Evolutionary conservation across 345 rosid species (phyloP).

Genomic region (Euclidium syriacum): DNA sequence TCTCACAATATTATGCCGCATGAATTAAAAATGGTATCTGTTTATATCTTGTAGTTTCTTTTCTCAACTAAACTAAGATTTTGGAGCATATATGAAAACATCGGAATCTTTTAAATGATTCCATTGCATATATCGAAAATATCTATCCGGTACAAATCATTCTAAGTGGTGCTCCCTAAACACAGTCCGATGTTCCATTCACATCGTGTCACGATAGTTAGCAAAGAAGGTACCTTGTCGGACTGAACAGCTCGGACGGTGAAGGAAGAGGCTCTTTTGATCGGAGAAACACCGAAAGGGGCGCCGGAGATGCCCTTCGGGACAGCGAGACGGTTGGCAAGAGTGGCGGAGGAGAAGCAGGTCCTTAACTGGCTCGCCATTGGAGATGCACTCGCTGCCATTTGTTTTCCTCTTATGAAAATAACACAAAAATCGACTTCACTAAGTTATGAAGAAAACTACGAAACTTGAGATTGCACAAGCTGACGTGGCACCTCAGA

Average conservation of each 20-base stretch:
- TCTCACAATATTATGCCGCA: not conserved
- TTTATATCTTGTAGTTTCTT: no score
- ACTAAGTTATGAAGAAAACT: constrained; percentile 18
- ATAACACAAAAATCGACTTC: not conserved
- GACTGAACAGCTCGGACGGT: constrained; percentile 68
- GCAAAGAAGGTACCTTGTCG: constrained; percentile 46
- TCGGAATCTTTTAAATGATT: no score
- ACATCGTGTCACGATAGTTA: not conserved
- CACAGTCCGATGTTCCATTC: no score
- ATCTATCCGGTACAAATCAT: no score
- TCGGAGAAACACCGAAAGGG: constrained; percentile 48
- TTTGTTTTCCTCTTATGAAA: constrained; percentile 15
- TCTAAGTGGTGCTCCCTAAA: no score
- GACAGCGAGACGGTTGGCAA: constrained; percentile 34
- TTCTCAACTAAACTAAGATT: no score
- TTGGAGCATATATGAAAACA: no score
- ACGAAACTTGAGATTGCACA: constrained; percentile 20
- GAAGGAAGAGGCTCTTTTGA: constrained; percentile 52
- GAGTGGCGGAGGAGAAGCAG: constrained; percentile 61
- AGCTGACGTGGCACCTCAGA: constrained; percentile 27
- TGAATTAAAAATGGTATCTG: not conserved
- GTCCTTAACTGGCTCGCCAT: constrained; percentile 84
- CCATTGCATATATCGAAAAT: no score
- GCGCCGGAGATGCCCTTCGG: constrained; percentile 67
- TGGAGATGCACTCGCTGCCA: constrained; percentile 70